Percentiles rank a stretch among this genome's conserved stretches.
Conservation (phyloP, 2,329 filamentous ascomycete genomes). For the Sporothrix phasma region DNA sequence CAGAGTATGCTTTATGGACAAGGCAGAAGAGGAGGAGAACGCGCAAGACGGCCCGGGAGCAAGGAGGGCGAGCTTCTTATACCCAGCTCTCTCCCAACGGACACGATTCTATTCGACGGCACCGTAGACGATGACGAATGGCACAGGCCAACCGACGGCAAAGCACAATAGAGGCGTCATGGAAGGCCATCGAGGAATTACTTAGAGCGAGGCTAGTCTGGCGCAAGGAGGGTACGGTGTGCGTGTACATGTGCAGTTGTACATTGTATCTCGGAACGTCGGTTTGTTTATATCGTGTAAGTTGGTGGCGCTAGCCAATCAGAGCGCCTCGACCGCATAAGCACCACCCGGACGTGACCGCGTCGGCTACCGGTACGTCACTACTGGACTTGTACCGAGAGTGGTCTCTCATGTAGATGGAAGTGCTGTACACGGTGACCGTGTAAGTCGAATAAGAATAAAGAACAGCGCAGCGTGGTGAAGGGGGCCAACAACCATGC, state of each 20-base stretch:
- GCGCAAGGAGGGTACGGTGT: not conserved
- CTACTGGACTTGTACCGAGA: not conserved
- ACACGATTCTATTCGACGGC: no score
- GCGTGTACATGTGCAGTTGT: not conserved
- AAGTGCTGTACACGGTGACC: no score
- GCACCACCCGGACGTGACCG: no score
- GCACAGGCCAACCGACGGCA: not conserved
- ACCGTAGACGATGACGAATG: not conserved
- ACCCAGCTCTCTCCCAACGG: no score
- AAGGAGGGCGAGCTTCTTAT: not conserved
- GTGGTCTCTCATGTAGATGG: no score
- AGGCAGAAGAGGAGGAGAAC: not conserved
- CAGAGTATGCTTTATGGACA: not conserved
- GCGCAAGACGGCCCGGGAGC: not conserved
- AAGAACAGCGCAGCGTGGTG: no score
- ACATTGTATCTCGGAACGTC: no score
- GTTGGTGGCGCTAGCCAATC: not conserved
- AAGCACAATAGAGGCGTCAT: not conserved
- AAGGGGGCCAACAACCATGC: no score
- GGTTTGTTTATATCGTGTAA: not conserved
- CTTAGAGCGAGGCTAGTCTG: no score
- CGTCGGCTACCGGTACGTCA: not conserved
- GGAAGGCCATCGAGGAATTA: no score
- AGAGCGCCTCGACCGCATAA: not conserved
- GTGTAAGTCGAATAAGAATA: no score